These are phyloP conservation scores for Laburnicola sp. DNA, from an alignment of 2,329 filamentous ascomycete genomes.

Conservation along the genomic window DNA sequence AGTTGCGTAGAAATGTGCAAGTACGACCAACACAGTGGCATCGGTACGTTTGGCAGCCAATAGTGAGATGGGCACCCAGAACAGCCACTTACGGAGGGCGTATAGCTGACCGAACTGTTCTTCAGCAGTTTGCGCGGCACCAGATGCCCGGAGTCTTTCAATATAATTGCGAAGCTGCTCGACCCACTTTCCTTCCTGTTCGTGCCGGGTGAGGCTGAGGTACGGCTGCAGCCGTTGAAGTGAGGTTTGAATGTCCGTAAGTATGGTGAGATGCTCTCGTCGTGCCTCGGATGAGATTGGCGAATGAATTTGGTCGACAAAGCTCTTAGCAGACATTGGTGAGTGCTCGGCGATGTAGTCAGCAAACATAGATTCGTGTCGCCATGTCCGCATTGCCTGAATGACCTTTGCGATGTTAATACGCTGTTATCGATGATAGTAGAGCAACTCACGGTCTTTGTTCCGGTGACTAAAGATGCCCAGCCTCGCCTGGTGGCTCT, in stretches of 20 bases:
- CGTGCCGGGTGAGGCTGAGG: conserved; percentile 44
- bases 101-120: conserved; percentile 91
- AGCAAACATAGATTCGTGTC: conserved; percentile 82
- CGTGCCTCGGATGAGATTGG: conserved; percentile 59
- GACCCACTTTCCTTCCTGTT: conserved; percentile 54
- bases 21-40: conserved; percentile 75
- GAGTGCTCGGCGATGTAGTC: conserved; percentile 79
- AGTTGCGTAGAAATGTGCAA: conserved; percentile 89
- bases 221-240: conserved; percentile 51
- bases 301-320: conserved; percentile 67
- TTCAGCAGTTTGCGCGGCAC: conserved; percentile 59
- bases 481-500: conserved; percentile 71
- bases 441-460: conserved; percentile 71
- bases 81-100: conserved; percentile 86
- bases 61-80: conserved; percentile 89
- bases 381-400: conserved; percentile 88
- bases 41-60: conserved; percentile 77
- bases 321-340: conserved; percentile 40
- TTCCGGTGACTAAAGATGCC: conserved; percentile 90
- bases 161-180: conserved; percentile 54
- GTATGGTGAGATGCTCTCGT: conserved; percentile 59
- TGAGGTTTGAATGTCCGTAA: conserved; percentile 48
- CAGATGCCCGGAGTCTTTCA: conserved; percentile 48
- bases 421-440: background rate
- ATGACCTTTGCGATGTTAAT: conserved; percentile 64